Evolutionary conservation across 192 early-diverging fungal genomes (phyloP).

Genomic region (Cladochytrium replicatum): DNA sequence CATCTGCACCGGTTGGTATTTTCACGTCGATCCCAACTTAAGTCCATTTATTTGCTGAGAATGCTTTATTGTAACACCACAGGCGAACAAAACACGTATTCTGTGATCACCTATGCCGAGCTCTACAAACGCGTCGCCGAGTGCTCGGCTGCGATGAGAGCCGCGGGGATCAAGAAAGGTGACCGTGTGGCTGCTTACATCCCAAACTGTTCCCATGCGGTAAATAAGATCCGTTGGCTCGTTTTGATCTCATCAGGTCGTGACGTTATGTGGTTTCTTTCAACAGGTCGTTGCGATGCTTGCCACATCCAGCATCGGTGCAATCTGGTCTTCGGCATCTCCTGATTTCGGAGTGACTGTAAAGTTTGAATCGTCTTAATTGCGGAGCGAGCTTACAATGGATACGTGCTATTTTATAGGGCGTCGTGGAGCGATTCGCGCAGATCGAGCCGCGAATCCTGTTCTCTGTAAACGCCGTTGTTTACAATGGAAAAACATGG

Average conservation of each 20-base stretch:
- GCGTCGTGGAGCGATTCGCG: conserved; percentile 84
- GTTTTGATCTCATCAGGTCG: neutral
- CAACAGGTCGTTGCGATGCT: conserved; percentile 21
- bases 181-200: conserved; percentile 86
- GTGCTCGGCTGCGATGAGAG: conserved; percentile 63
- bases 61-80: too few relatives aligned
- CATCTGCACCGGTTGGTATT: conserved; percentile 17
- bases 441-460: conserved; percentile 89
- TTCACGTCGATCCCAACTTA: conserved; percentile 17
- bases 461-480: conserved; percentile 82
- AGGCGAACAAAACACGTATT: conserved; percentile 34
- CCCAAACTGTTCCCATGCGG: conserved; percentile 76
- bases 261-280: neutral
- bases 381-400: neutral
- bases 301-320: conserved; percentile 61
- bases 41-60: too few relatives aligned
- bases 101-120: conserved; percentile 55
- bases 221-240: conserved; percentile 45
- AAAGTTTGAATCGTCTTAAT: conserved; percentile 9
- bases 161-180: conserved; percentile 57
- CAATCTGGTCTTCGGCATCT: conserved; percentile 88
- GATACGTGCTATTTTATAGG: conserved; percentile 22
- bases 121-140: conserved; percentile 59
- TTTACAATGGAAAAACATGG: conserved; percentile 81
- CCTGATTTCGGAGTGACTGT: conserved; percentile 88